Evolutionary conservation across 2,329 filamentous ascomycete genomes (phyloP).

Genomic region (Monilinia polystroma): DNA sequence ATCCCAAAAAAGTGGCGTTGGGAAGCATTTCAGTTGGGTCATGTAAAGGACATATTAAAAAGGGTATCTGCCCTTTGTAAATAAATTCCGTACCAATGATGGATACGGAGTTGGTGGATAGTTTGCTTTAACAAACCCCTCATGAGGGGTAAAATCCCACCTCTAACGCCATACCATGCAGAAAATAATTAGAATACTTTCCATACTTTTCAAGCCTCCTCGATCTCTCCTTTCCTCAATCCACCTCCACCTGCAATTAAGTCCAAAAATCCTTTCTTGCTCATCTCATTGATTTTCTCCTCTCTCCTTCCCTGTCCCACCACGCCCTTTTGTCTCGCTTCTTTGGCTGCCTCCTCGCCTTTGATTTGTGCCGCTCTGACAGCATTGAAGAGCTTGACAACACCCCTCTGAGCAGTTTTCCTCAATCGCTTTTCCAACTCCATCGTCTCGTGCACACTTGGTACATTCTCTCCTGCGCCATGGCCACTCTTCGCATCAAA

Average conservation of each 20-base stretch:
- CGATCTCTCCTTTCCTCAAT: slow-evolving; percentile 57
- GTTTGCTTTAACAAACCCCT: slow-evolving; percentile 21
- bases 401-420: slow-evolving; percentile 88
- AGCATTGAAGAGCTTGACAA: slow-evolving; percentile 95
- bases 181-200: slow-evolving; percentile 19
- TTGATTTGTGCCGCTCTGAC: slow-evolving; percentile 90
- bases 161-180: slow-evolving; percentile 32
- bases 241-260: slow-evolving; percentile 69
- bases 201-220: slow-evolving; percentile 33
- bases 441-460: slow-evolving; percentile 55
- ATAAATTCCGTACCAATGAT: slow-evolving; percentile 26
- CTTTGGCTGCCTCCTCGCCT: slow-evolving; percentile 72
- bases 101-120: slow-evolving; percentile 26
- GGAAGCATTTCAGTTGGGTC: slow-evolving; percentile 9
- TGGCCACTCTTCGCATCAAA: slow-evolving; percentile 51
- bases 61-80: slow-evolving; percentile 35
- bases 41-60: slow-evolving; percentile 24
- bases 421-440: slow-evolving; percentile 77
- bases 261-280: slow-evolving; percentile 93
- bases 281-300: slow-evolving; percentile 92
- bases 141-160: slow-evolving; percentile 28
- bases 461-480: slow-evolving; percentile 40
- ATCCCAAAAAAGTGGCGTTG: slow-evolving; percentile 1
- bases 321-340: slow-evolving; percentile 67
- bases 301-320: slow-evolving; percentile 78